phyloP scores from a whole-genome alignment of 2,329 filamentous ascomycete genomes.

The Penicillium sp. region DNA sequence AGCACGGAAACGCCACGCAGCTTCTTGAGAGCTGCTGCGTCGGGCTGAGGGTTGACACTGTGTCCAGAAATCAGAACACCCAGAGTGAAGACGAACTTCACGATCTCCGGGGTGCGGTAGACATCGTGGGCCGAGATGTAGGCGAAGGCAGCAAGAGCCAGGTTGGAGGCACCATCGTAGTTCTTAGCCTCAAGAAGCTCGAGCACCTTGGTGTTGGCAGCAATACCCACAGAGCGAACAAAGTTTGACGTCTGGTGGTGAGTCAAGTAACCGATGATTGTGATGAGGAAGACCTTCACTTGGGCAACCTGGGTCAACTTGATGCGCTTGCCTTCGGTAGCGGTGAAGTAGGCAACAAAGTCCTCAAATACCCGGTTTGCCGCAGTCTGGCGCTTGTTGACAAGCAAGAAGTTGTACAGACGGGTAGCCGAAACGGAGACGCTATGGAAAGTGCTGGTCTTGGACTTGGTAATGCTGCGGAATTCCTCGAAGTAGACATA shows the following conservation, averaged over 20 bases:
- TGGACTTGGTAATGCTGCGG: constrained; percentile 38
- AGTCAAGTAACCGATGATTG: constrained; percentile 37
- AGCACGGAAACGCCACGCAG: constrained; percentile 42
- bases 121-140: constrained; percentile 36
- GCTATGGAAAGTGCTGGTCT: constrained; percentile 39
- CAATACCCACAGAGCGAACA: constrained; percentile 41
- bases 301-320: constrained; percentile 30
- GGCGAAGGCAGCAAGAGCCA: constrained; percentile 36
- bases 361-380: constrained; percentile 33
- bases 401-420: constrained; percentile 35
- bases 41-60: constrained; percentile 35
- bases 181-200: constrained; percentile 31
- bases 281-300: constrained; percentile 34
- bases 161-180: constrained; percentile 35
- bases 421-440: constrained; percentile 40
- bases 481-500: constrained; percentile 45
- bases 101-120: constrained; percentile 31
- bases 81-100: constrained; percentile 39
- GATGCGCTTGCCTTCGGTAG: constrained; percentile 33
- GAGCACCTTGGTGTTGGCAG: constrained; percentile 29
- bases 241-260: constrained; percentile 37
- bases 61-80: constrained; percentile 40
- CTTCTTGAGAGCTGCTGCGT: constrained; percentile 40
- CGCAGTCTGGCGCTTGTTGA: constrained; percentile 24
- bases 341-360: constrained; percentile 35